Conservation (phyloP, 164 flowering plant genomes). For the Berberis vulgaris region DNA sequence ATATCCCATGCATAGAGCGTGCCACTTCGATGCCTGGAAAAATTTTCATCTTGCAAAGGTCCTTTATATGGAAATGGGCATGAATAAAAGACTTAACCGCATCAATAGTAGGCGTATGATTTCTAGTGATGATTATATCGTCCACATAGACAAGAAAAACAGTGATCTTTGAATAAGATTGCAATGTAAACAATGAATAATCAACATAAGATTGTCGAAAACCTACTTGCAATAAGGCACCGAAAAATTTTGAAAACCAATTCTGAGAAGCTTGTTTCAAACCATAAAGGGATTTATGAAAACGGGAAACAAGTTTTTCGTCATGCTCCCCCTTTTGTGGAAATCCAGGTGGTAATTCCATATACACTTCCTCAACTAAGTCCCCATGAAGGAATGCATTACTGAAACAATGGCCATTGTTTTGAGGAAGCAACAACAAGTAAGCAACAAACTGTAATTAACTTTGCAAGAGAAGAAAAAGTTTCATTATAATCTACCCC, state of each 20-base stretch:
- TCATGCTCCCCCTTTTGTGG: not conserved
- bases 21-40: not conserved
- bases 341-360: not conserved
- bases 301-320: not conserved
- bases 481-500: not conserved
- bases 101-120: not conserved
- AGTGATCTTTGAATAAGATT: not conserved
- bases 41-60: not conserved
- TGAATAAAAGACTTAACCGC: not conserved
- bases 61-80: not conserved
- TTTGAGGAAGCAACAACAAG: not conserved
- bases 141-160: not conserved
- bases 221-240: not conserved
- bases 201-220: not conserved
- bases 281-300: not conserved
- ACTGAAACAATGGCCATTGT: not conserved
- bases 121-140: not conserved
- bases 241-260: not conserved
- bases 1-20: not conserved
- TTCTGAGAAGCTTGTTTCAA: not conserved
- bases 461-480: not conserved
- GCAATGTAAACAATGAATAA: not conserved
- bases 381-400: conserved; percentile 1
- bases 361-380: not conserved
- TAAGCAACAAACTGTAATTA: not conserved